Conservation (phyloP, 805 yeast genomes). For the Ogataea nakhonphanomensis region DNA sequence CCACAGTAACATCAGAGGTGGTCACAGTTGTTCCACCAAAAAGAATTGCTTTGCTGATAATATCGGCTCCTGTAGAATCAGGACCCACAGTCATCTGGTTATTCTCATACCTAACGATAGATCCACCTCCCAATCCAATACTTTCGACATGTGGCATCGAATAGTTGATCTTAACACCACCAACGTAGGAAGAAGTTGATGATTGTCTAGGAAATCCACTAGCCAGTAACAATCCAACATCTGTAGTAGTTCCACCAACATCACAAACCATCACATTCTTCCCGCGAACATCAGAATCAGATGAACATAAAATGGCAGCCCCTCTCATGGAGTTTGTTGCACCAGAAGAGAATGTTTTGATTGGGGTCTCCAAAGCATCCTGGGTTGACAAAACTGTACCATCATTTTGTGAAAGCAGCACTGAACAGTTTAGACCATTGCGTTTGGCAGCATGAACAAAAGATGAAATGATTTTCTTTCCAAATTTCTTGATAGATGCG, state of each 20-base stretch:
- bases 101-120: constrained; percentile 5
- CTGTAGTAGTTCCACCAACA: constrained; percentile 10
- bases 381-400: constrained; percentile 6
- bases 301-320: constrained; percentile 7
- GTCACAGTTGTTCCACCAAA: constrained; percentile 8
- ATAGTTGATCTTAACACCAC: constrained; percentile 9
- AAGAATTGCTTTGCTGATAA: constrained; percentile 3
- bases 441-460: constrained; percentile 4
- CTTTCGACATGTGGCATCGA: constrained; percentile 9
- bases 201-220: constrained; percentile 10
- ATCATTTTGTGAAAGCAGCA: constrained; percentile 6
- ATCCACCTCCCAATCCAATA: constrained; percentile 9
- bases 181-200: constrained; percentile 7
- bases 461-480: constrained; percentile 4
- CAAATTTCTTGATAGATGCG: constrained; percentile 8
- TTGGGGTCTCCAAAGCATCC: constrained; percentile 7
- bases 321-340: constrained; percentile 11
- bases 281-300: constrained; percentile 4
- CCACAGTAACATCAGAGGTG: constrained; percentile 6
- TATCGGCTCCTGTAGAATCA: constrained; percentile 8
- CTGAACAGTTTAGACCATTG: constrained; percentile 6
- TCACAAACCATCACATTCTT: constrained; percentile 8
- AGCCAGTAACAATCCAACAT: constrained; percentile 5
- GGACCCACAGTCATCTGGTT: constrained; percentile 5
- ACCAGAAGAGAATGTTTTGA: constrained; percentile 8